These are phyloP conservation scores for Umbelopsis sp. DNA, from an alignment of 192 early-diverging fungal species.

Conservation along the genomic window DNA sequence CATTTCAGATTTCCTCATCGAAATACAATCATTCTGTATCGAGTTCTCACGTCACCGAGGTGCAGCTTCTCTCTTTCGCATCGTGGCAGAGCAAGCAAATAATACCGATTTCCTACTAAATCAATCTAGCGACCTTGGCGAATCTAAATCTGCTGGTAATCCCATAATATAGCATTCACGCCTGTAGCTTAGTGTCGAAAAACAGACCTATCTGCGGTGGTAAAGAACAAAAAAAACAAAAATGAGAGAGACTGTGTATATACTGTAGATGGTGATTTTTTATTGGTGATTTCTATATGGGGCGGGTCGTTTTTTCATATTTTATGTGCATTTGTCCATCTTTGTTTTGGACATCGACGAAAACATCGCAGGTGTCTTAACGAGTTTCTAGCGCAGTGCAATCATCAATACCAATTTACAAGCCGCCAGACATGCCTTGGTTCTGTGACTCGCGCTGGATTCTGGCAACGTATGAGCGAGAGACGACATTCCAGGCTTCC, in stretches of 20 bases:
- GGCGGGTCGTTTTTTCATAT: background rate
- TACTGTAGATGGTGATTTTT: background rate
- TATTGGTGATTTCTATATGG: conserved; percentile 5
- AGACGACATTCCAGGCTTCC: conserved; percentile 85
- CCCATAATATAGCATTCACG: conserved; percentile 10
- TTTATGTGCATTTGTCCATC: background rate
- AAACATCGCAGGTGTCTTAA: background rate
- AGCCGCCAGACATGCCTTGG: conserved; percentile 20
- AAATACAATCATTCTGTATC: conserved; percentile 43
- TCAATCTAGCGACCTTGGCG: conserved; percentile 1
- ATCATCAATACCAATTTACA: conserved; percentile 20
- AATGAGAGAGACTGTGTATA: background rate
- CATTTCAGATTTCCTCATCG: conserved; percentile 40
- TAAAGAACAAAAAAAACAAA: background rate
- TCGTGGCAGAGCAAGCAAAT: conserved; percentile 36
- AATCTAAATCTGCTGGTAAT: background rate
- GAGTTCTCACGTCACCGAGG: conserved; percentile 45
- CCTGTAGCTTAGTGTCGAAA: background rate
- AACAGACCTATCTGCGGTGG: background rate
- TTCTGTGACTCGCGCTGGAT: conserved; percentile 67
- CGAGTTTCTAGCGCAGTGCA: background rate
- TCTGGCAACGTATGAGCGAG: conserved; percentile 71
- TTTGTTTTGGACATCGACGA: background rate
- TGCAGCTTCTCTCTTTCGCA: conserved; percentile 39
- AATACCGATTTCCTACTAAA: background rate